phyloP scores from a whole-genome alignment of 192 early-diverging fungal species.

The Phycomyces nitens region DNA sequence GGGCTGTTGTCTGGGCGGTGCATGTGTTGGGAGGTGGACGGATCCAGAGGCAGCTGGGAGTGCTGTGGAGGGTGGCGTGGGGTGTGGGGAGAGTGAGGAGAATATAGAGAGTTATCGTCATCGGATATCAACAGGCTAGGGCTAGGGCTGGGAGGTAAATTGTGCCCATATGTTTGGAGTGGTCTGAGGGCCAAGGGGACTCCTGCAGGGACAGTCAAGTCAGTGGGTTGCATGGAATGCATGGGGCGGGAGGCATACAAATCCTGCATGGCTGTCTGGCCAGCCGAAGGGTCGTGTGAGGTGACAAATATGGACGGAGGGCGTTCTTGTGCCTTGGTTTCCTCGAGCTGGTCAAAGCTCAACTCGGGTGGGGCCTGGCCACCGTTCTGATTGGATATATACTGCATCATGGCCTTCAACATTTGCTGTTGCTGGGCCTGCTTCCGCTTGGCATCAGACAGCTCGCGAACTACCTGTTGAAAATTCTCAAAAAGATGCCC shows the following conservation, averaged over 20 bases:
- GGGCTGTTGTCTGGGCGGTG: not conserved
- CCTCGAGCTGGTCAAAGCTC: not conserved
- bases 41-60: not conserved
- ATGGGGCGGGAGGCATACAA: constrained; percentile 6
- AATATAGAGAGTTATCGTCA: constrained; percentile 15
- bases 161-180: not conserved
- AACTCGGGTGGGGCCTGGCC: constrained; percentile 22
- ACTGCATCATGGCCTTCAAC: constrained; percentile 63
- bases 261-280: constrained; percentile 9
- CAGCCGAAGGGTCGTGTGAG: constrained; percentile 11
- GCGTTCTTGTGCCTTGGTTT: not conserved
- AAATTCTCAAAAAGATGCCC: constrained; percentile 73
- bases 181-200: not conserved
- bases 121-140: constrained; percentile 21
- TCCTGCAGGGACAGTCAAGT: constrained; percentile 7
- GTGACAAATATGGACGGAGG: constrained; percentile 31
- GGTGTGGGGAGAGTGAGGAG: constrained; percentile 14
- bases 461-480: constrained; percentile 66
- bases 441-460: constrained; percentile 67
- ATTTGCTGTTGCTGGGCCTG: constrained; percentile 63
- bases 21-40: not conserved
- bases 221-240: constrained; percentile 11
- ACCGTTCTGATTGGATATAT: constrained; percentile 45
- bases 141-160: constrained; percentile 25
- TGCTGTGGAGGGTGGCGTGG: constrained; percentile 1